phyloP scores from a whole-genome alignment of 2,329 filamentous ascomycete species.

The Venturia asperata region DNA sequence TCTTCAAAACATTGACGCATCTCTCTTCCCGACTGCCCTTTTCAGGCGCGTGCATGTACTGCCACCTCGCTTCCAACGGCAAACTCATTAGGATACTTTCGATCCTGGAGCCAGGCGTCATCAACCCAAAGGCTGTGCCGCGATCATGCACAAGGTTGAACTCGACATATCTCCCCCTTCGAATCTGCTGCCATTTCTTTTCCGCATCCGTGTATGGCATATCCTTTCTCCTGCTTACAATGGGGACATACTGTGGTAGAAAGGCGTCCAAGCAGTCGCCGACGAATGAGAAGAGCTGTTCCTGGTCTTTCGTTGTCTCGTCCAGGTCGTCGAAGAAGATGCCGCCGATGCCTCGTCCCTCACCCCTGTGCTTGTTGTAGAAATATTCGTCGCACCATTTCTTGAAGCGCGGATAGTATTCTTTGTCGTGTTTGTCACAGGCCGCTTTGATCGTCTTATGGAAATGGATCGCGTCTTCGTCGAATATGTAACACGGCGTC shows the following conservation, averaged over 20 bases:
- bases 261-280: slow-evolving; percentile 82
- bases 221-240: slow-evolving; percentile 80
- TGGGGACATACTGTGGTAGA: slow-evolving; percentile 83
- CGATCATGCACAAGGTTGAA: slow-evolving; percentile 97
- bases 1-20: slow-evolving; percentile 63
- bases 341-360: slow-evolving; percentile 81
- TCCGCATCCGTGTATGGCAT: slow-evolving; percentile 81
- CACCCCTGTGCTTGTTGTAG: slow-evolving; percentile 80
- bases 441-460: slow-evolving; percentile 86
- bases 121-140: slow-evolving; percentile 87
- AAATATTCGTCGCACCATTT: slow-evolving; percentile 99
- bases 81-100: slow-evolving; percentile 98
- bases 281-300: slow-evolving; percentile 83
- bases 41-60: slow-evolving; percentile 86
- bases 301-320: slow-evolving; percentile 74
- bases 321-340: slow-evolving; percentile 99
- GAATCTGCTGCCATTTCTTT: slow-evolving; percentile 94
- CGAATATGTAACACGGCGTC: slow-evolving; percentile 89
- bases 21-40: slow-evolving; percentile 70
- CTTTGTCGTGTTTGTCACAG: slow-evolving; percentile 87
- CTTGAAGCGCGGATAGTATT: slow-evolving; percentile 92
- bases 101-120: slow-evolving; percentile 82
- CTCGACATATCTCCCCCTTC: slow-evolving; percentile 92
- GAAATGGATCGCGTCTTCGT: slow-evolving; percentile 96
- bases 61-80: slow-evolving; percentile 86